A percentile compares a stretch with the other conserved stretches of the same genome.
phyloP scores from a whole-genome alignment of 2,329 filamentous ascomycete genomes.

The Ophiocordyceps robertsii region DNA sequence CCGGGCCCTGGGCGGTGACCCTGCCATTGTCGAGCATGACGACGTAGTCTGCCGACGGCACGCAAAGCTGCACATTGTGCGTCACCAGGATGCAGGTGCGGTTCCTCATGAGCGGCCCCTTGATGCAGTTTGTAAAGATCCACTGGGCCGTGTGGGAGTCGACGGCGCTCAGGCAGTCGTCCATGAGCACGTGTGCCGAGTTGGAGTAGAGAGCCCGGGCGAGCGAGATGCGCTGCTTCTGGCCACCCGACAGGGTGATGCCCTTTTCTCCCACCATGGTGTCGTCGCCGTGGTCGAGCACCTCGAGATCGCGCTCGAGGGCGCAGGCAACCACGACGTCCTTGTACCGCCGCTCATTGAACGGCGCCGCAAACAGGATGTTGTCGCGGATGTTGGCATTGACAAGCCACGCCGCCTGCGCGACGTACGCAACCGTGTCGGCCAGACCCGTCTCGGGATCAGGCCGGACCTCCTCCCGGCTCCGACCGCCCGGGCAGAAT shows the following conservation, averaged over 20 bases:
- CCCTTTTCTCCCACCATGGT: slow-evolving; percentile 95
- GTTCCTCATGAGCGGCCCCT: slow-evolving; percentile 74
- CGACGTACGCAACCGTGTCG: slow-evolving; percentile 90
- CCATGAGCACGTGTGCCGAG: slow-evolving; percentile 77
- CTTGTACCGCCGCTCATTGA: slow-evolving; percentile 70
- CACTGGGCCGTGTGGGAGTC: slow-evolving; percentile 96
- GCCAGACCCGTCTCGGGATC: slow-evolving; percentile 77
- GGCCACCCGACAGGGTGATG: slow-evolving; percentile 88
- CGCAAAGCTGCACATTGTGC: slow-evolving; percentile 83
- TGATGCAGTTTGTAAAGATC: slow-evolving; percentile 90
- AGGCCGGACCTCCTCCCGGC: slow-evolving; percentile 69
- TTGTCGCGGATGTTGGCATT: slow-evolving; percentile 95
- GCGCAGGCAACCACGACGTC: slow-evolving; percentile 86
- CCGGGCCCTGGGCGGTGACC: slow-evolving; percentile 60
- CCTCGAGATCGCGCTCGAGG: slow-evolving; percentile 79
- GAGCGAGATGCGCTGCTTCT: slow-evolving; percentile 94
- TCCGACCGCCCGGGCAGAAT: slow-evolving; percentile 71
- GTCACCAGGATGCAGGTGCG: slow-evolving; percentile 93
- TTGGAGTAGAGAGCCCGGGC: slow-evolving; percentile 96
- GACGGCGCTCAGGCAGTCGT: slow-evolving; percentile 92
- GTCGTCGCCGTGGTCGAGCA: slow-evolving; percentile 83
- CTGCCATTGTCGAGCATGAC: slow-evolving; percentile 82
- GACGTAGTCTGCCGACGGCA: slow-evolving; percentile 66
- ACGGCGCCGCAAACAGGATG: slow-evolving; percentile 76
- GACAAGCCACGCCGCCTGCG: slow-evolving; percentile 92